phyloP scores from a whole-genome alignment of 345 rosid genomes.

The Eucalyptus curtisii region DNA sequence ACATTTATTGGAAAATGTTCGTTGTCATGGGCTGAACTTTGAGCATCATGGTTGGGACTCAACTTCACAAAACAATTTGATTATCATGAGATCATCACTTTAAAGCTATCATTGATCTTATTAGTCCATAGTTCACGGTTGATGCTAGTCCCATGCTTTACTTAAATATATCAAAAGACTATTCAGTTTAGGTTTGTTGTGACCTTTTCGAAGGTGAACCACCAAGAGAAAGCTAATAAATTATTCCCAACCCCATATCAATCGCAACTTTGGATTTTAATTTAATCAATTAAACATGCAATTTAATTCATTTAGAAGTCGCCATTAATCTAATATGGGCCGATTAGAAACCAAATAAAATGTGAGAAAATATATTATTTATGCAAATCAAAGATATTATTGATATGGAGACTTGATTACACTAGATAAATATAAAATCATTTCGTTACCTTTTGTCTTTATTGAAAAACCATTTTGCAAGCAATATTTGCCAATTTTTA shows the following conservation, averaged over 20 bases:
- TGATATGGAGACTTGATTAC: too few relatives aligned
- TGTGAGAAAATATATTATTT: background rate
- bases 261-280: too few relatives aligned
- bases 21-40: background rate
- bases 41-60: background rate
- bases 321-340: background rate
- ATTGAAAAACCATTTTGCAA: too few relatives aligned
- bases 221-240: background rate
- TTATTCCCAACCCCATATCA: background rate
- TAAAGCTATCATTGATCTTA: background rate
- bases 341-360: background rate
- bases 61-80: background rate
- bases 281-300: background rate
- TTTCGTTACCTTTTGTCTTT: too few relatives aligned
- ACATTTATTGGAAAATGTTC: background rate
- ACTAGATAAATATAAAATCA: background rate
- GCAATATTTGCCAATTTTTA: background rate
- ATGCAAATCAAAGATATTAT: too few relatives aligned
- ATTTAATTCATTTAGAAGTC: too few relatives aligned
- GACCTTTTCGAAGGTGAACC: background rate
- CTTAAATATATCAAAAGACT: too few relatives aligned
- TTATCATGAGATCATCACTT: background rate
- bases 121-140: background rate
- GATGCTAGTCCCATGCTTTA: background rate
- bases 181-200: too few relatives aligned